These are phyloP conservation scores for Boeremia exigua DNA, from an alignment of 2,329 filamentous ascomycete genomes.

Conservation along the genomic window DNA sequence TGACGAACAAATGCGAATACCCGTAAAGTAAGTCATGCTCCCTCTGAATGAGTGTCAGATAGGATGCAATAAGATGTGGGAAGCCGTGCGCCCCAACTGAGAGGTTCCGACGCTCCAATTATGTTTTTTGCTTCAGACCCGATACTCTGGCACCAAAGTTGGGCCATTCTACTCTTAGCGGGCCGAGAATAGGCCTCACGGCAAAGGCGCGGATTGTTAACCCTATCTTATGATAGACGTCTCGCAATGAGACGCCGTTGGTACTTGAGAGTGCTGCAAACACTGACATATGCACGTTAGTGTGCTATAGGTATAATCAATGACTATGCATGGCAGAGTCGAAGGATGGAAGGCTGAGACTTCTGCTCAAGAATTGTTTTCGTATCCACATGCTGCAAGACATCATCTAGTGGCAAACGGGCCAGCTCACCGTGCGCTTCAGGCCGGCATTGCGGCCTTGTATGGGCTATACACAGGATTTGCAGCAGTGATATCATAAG, in stretches of 20 bases:
- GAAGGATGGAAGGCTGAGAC: slow-evolving; percentile 1
- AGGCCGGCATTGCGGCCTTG: slow-evolving; percentile 7
- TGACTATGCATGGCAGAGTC: slow-evolving; percentile 1
- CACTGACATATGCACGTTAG: background rate
- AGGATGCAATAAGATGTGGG: slow-evolving; percentile 23
- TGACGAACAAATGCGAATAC: slow-evolving; percentile 23
- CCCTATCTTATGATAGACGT: background rate
- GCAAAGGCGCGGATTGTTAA: slow-evolving; percentile 10
- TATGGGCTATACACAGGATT: background rate
- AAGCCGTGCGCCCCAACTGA: slow-evolving; percentile 21
- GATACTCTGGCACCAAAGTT: slow-evolving; percentile 17
- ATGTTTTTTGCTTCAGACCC: slow-evolving; percentile 22
- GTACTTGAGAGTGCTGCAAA: background rate
- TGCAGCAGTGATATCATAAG: slow-evolving; percentile 6
- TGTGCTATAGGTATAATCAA: background rate
- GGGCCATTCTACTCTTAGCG: slow-evolving; percentile 17
- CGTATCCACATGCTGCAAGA: slow-evolving; percentile 20
- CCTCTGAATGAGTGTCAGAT: slow-evolving; percentile 19
- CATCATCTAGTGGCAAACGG: slow-evolving; percentile 19
- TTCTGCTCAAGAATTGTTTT: slow-evolving; percentile 7
- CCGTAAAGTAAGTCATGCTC: slow-evolving; percentile 30
- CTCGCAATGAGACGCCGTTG: background rate
- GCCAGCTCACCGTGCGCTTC: slow-evolving; percentile 20
- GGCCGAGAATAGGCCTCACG: slow-evolving; percentile 18
- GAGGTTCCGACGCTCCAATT: slow-evolving; percentile 25